A percentile compares a stretch with the other conserved stretches of the same genome.
phyloP scores from a whole-genome alignment of 2,329 filamentous ascomycete genomes.

The Aschersonia sp. region DNA sequence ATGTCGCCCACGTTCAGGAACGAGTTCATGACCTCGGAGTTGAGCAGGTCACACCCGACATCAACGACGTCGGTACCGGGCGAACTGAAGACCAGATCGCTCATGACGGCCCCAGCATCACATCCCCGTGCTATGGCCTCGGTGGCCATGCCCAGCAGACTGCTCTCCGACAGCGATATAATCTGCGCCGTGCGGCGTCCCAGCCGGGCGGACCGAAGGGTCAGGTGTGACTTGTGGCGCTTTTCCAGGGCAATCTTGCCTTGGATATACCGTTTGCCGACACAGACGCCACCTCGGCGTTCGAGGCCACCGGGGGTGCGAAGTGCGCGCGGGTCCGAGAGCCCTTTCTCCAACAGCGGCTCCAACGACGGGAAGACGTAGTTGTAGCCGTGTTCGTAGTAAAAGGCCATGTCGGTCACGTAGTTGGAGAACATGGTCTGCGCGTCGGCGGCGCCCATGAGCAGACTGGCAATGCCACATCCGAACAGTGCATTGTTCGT shows the following conservation, averaged over 20 bases:
- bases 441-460: conserved; percentile 8
- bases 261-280: conserved; percentile 8
- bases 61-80: conserved; percentile 10
- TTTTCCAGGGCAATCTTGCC: conserved; percentile 7
- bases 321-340: conserved; percentile 6
- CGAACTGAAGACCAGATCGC: conserved; percentile 8
- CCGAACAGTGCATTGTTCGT: conserved; percentile 10
- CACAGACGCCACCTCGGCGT: conserved; percentile 6
- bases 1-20: conserved; percentile 9
- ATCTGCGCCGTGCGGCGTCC: conserved; percentile 6
- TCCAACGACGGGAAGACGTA: conserved; percentile 8
- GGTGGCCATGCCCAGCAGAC: conserved; percentile 8
- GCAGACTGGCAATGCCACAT: conserved; percentile 7
- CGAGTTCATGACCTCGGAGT: conserved; percentile 10
- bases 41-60: conserved; percentile 9
- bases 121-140: conserved; percentile 8
- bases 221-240: background rate
- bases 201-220: conserved; percentile 2
- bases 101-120: conserved; percentile 8
- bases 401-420: conserved; percentile 10
- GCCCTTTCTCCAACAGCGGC: conserved; percentile 5
- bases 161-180: conserved; percentile 8
- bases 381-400: conserved; percentile 11
- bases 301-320: conserved; percentile 6
- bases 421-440: conserved; percentile 10